Evolutionary conservation across 2,329 filamentous ascomycete species (phyloP).

Genomic region (Hyphodiscus sp.): DNA sequence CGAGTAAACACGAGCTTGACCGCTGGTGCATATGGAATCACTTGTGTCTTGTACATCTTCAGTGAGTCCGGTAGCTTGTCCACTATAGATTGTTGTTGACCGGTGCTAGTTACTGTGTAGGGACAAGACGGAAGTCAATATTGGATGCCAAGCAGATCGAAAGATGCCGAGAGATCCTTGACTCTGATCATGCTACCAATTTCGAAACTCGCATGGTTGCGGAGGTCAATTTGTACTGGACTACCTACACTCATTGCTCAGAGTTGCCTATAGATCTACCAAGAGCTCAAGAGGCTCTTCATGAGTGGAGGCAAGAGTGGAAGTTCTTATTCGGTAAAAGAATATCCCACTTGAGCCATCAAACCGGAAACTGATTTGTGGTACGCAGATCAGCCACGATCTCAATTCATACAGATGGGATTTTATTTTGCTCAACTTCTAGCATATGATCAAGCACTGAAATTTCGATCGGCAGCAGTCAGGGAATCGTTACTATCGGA

Average conservation of each 20-base stretch:
- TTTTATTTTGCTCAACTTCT: no score
- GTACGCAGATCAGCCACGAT: no score
- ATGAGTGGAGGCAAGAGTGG: constrained; percentile 34
- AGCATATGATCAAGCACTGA: no score
- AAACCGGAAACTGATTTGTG: no score
- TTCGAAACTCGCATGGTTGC: constrained; percentile 41
- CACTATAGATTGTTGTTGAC: not conserved
- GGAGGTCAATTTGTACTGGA: constrained; percentile 40
- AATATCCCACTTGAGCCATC: no score
- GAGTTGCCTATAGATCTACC: constrained; percentile 28
- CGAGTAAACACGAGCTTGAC: constrained; percentile 25
- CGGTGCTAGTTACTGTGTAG: constrained; percentile 35
- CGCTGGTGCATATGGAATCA: constrained; percentile 38
- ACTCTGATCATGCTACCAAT: constrained; percentile 35
- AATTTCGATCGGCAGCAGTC: no score
- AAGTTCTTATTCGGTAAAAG: no score
- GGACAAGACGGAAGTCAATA: constrained; percentile 34
- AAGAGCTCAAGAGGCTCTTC: constrained; percentile 30
- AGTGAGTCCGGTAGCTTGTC: constrained; percentile 19
- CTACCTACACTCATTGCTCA: constrained; percentile 35
- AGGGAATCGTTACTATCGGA: no score
- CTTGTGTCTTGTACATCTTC: constrained; percentile 38
- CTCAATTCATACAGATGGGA: no score
- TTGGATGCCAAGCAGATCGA: constrained; percentile 34
- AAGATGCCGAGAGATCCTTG: constrained; percentile 32